Percentiles rank a stretch among this genome's conserved stretches.
Conservation (phyloP, 495 filamentous ascomycete species). For the Aspergillus asperescens region DNA sequence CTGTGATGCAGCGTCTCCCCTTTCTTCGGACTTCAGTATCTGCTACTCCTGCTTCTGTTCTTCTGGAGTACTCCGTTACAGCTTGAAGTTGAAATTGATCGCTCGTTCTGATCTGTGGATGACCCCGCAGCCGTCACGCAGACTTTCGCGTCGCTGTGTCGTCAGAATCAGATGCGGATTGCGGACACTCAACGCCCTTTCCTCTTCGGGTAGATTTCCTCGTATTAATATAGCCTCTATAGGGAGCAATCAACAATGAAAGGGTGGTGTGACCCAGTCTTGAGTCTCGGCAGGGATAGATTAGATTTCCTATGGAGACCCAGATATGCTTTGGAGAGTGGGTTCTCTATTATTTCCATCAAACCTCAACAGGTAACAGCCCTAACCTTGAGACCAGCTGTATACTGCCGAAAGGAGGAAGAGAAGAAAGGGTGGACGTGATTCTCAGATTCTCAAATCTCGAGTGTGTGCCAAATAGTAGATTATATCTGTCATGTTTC, state of each 20-base stretch:
- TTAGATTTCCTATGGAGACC: conserved; percentile 3
- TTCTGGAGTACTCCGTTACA: too few species aligned
- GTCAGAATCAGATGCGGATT: too few species aligned
- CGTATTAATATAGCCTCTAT: not conserved
- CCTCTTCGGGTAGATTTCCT: not conserved
- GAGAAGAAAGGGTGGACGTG: too few species aligned
- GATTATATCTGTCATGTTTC: too few species aligned
- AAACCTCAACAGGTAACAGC: conserved; percentile 12
- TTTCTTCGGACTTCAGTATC: too few species aligned
- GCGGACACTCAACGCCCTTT: too few species aligned
- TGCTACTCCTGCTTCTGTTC: too few species aligned
- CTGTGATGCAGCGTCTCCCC: conserved; percentile 10
- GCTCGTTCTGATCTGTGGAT: not conserved
- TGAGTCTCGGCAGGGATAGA: conserved; percentile 16
- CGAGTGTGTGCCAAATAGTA: too few species aligned
- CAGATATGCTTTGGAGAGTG: conserved; percentile 5
- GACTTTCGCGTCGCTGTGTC: not conserved
- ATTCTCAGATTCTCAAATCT: too few species aligned
- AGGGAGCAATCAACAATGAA: not conserved
- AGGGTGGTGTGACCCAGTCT: not conserved
- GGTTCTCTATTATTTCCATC: conserved; percentile 2
- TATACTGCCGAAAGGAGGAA: not conserved
- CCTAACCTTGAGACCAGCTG: not conserved
- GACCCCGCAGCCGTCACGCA: conserved; percentile 4
- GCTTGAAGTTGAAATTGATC: too few species aligned